A percentile compares a stretch with the other conserved stretches of the same genome.
Conservation (phyloP, 2,329 filamentous ascomycete species). For the Talaromyces funiculosus region DNA sequence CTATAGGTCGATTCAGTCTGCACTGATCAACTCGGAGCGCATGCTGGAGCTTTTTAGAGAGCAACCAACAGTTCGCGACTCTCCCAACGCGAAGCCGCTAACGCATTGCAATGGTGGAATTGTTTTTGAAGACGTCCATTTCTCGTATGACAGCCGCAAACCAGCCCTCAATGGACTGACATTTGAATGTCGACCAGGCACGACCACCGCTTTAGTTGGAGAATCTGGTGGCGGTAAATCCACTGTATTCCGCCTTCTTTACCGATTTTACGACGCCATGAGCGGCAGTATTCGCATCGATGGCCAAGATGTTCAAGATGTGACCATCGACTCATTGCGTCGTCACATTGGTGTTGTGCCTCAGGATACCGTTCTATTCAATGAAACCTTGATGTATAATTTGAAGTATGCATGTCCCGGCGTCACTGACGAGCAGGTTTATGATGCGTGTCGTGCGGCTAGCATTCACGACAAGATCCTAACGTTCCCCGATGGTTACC, state of each 20-base stretch:
- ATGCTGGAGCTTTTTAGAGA: slow-evolving; percentile 96
- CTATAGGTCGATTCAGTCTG: slow-evolving; percentile 90
- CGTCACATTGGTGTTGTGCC: slow-evolving; percentile 91
- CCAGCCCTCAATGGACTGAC: slow-evolving; percentile 76
- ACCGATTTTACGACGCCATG: slow-evolving; percentile 88
- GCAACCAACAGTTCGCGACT: slow-evolving; percentile 82
- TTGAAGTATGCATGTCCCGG: slow-evolving; percentile 79
- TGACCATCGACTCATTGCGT: slow-evolving; percentile 91
- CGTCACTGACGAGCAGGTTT: slow-evolving; percentile 75
- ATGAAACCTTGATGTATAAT: slow-evolving; percentile 93
- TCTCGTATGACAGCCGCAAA: slow-evolving; percentile 82
- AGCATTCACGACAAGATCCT: slow-evolving; percentile 92
- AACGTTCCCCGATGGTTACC: slow-evolving; percentile 79
- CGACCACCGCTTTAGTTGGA: slow-evolving; percentile 90
- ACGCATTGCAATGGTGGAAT: slow-evolving; percentile 72
- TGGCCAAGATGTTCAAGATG: slow-evolving; percentile 71
- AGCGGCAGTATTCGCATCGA: slow-evolving; percentile 79
- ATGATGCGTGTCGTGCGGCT: slow-evolving; percentile 73
- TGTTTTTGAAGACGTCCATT: slow-evolving; percentile 80
- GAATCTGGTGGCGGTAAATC: slow-evolving; percentile 97
- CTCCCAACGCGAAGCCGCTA: slow-evolving; percentile 58
- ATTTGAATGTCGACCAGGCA: slow-evolving; percentile 82
- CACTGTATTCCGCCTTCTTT: slow-evolving; percentile 89
- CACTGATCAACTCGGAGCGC: slow-evolving; percentile 95
- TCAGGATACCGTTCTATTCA: slow-evolving; percentile 93